These are phyloP conservation scores for Zymoseptoria crescenta DNA, from an alignment of 2,329 filamentous ascomycete genomes.

Conservation along the genomic window DNA sequence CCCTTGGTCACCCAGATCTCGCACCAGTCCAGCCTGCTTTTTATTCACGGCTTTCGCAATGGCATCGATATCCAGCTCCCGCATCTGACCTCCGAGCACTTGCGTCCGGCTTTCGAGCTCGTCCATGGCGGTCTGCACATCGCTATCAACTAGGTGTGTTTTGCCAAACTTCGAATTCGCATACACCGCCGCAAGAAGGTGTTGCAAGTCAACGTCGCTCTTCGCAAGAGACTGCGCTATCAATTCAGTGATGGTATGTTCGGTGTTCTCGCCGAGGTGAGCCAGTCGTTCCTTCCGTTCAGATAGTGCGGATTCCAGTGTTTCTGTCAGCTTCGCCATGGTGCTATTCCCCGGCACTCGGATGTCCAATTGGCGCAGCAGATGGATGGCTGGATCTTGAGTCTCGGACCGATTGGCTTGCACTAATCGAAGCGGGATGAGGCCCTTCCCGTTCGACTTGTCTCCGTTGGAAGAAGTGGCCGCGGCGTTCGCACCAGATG, in stretches of 20 bases:
- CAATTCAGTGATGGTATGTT: constrained; percentile 26
- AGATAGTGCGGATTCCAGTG: constrained; percentile 22
- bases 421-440: constrained; percentile 26
- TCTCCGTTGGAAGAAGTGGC: neutral
- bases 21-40: constrained; percentile 14
- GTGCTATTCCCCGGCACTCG: constrained; percentile 12
- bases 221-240: constrained; percentile 31
- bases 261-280: constrained; percentile 29
- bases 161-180: constrained; percentile 23
- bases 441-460: constrained; percentile 13
- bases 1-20: constrained; percentile 2
- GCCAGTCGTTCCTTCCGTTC: constrained; percentile 31
- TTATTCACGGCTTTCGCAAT: constrained; percentile 15
- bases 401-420: constrained; percentile 25
- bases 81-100: constrained; percentile 31
- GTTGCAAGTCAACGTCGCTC: constrained; percentile 32
- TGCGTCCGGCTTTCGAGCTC: constrained; percentile 33
- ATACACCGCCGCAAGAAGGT: constrained; percentile 32
- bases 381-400: constrained; percentile 22
- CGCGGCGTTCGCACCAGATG: constrained; percentile 3
- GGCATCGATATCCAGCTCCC: constrained; percentile 25
- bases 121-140: constrained; percentile 26
- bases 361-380: constrained; percentile 26
- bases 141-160: constrained; percentile 17
- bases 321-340: constrained; percentile 14